A percentile compares a stretch with the other conserved stretches of the same genome.
Conservation (phyloP, 306 rosid genomes). For the Casuarina equisetifolia region DNA sequence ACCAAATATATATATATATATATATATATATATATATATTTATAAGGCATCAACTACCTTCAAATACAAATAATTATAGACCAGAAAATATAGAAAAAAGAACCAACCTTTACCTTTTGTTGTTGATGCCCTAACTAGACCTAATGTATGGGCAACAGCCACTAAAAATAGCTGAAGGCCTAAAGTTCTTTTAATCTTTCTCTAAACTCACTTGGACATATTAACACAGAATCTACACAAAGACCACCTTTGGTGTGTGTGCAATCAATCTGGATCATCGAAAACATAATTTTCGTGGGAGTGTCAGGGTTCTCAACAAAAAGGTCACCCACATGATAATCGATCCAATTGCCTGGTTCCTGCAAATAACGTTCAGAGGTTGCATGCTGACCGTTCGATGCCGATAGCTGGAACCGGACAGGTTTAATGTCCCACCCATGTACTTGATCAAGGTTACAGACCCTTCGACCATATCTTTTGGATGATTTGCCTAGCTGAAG, state of each 20-base stretch:
- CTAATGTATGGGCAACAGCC: background rate
- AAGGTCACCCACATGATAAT: slow-evolving; percentile 71
- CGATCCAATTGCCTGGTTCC: slow-evolving; percentile 55
- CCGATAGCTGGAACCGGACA: slow-evolving; percentile 60
- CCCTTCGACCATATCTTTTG: slow-evolving; percentile 52
- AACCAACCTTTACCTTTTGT: background rate
- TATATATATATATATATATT: too few species aligned
- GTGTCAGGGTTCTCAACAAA: slow-evolving; percentile 24
- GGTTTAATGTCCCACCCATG: slow-evolving; percentile 93
- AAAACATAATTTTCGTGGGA: slow-evolving; percentile 52
- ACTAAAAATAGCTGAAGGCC: background rate
- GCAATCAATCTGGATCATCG: slow-evolving; percentile 87
- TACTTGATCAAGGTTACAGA: slow-evolving; percentile 53
- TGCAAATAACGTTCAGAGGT: slow-evolving; percentile 44
- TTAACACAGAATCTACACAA: slow-evolving; percentile 61
- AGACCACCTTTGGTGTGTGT: slow-evolving; percentile 94
- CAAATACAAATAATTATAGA: background rate
- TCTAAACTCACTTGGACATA: slow-evolving; percentile 43
- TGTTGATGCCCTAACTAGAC: background rate
- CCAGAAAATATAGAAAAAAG: background rate
- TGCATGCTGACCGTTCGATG: slow-evolving; percentile 63
- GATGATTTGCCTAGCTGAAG: slow-evolving; percentile 68
- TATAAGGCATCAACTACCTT: background rate
- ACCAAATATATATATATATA: too few species aligned
- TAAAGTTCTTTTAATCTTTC: slow-evolving; percentile 26